Percentiles rank a stretch among this genome's conserved stretches.
These are phyloP conservation scores for Taphrina flavorubra DNA, from an alignment of 1,139 yeast genomes.

Conservation along the genomic window DNA sequence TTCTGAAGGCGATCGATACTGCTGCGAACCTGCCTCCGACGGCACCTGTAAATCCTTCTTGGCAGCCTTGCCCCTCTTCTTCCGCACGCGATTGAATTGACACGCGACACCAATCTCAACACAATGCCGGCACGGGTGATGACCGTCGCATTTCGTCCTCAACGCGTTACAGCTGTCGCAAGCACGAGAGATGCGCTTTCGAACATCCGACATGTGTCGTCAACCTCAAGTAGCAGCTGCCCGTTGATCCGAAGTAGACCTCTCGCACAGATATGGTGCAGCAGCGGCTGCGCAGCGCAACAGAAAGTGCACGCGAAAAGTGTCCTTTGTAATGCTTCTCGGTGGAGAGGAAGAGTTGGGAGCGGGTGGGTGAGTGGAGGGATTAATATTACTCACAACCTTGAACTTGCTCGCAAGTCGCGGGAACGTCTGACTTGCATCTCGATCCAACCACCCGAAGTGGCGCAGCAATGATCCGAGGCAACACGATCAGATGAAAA, in stretches of 20 bases:
- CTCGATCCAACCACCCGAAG: background rate
- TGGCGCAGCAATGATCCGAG: background rate
- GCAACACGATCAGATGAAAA: background rate
- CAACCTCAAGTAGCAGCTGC: background rate
- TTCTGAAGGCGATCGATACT: slow-evolving; percentile 6
- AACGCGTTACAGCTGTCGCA: slow-evolving; percentile 54
- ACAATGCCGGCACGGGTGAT: slow-evolving; percentile 31
- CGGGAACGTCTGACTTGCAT: too few relatives aligned
- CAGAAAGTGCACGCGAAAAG: too few relatives aligned
- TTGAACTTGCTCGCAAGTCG: too few relatives aligned
- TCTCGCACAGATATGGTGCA: background rate
- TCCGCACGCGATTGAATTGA: slow-evolving; percentile 29
- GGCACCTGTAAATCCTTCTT: background rate
- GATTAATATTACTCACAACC: too few relatives aligned
- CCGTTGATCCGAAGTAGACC: too few relatives aligned
- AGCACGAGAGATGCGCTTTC: slow-evolving; percentile 52
- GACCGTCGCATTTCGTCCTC: slow-evolving; percentile 34
- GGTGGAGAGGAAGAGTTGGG: too few relatives aligned
- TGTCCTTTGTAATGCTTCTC: too few relatives aligned
- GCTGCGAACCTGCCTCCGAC: slow-evolving; percentile 8
- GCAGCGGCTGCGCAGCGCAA: background rate
- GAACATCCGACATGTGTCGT: slow-evolving; percentile 20
- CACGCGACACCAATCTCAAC: slow-evolving; percentile 33
- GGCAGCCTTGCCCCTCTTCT: slow-evolving; percentile 40
- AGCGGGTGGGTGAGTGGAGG: too few relatives aligned